Evolutionary conservation across 306 rosid species (phyloP).

Genomic region (Corylus avellana): DNA sequence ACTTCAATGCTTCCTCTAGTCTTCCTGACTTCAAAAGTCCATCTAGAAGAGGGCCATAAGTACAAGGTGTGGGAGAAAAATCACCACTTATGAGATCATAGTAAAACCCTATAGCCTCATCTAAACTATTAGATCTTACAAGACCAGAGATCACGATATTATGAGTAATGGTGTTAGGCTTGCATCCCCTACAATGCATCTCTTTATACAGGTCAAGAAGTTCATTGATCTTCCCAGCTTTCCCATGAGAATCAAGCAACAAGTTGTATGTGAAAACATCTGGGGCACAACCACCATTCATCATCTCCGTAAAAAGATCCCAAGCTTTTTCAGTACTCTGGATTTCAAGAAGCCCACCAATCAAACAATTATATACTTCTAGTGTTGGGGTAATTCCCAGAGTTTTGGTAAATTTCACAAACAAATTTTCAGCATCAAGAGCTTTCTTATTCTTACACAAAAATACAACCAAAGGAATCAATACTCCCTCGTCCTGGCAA

Average conservation of each 20-base stretch:
- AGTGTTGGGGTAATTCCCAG: conserved; percentile 64
- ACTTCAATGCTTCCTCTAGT: conserved; percentile 70
- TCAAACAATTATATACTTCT: conserved; percentile 74
- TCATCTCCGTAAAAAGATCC: conserved; percentile 80
- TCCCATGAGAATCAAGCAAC: conserved; percentile 74
- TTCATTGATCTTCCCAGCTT: conserved; percentile 67
- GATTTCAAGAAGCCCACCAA: conserved; percentile 70
- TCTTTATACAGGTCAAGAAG: conserved; percentile 68
- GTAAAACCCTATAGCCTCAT: conserved; percentile 69
- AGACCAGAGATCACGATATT: conserved; percentile 80
- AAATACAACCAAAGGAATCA: conserved; percentile 63
- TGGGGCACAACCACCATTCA: conserved; percentile 62
- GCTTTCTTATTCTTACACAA: conserved; percentile 61
- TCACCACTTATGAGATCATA: conserved; percentile 76
- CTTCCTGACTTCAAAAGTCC: conserved; percentile 83
- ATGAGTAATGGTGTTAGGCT: conserved; percentile 76
- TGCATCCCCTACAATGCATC: conserved; percentile 71
- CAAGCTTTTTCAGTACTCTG: conserved; percentile 52
- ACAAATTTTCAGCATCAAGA: conserved; percentile 66
- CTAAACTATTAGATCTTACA: conserved; percentile 55
- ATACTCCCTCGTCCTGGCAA: conserved; percentile 63
- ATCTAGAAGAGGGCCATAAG: conserved; percentile 86
- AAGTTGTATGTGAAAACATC: conserved; percentile 86
- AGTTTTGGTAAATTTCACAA: conserved; percentile 60
- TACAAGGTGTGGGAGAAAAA: conserved; percentile 88